A percentile compares a stretch with the other conserved stretches of the same genome.
phyloP scores from a whole-genome alignment of 2,329 filamentous ascomycete genomes.

The Raffaelea arxii region DNA sequence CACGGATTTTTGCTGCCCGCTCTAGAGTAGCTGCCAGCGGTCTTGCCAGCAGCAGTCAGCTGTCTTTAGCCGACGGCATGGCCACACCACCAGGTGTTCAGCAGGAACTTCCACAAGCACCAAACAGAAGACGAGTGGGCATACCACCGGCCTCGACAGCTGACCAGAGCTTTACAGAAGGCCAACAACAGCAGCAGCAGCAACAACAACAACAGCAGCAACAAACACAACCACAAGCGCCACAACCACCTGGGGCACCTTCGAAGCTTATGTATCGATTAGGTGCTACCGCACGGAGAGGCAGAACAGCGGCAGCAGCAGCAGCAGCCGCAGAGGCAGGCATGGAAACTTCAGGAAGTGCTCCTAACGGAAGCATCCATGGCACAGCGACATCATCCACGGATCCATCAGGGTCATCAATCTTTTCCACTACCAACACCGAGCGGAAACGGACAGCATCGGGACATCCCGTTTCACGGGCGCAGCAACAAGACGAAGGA shows the following conservation, averaged over 20 bases:
- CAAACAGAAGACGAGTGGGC: slow-evolving; percentile 42
- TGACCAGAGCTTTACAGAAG: slow-evolving; percentile 43
- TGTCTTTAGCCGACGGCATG: slow-evolving; percentile 43
- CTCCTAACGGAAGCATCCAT: slow-evolving; percentile 6
- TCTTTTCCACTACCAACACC: slow-evolving; percentile 29
- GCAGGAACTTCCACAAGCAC: slow-evolving; percentile 41
- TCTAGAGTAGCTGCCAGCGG: slow-evolving; percentile 30
- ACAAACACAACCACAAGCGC: slow-evolving; percentile 6
- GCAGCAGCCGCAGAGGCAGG: too few species aligned
- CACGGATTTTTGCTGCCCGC: slow-evolving; percentile 43
- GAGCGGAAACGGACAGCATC: slow-evolving; percentile 90
- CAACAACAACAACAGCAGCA: background rate
- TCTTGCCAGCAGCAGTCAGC: slow-evolving; percentile 25
- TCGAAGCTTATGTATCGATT: slow-evolving; percentile 54
- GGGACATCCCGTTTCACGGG: slow-evolving; percentile 56
- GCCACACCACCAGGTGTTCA: slow-evolving; percentile 50
- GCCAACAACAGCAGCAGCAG: background rate
- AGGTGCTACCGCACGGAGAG: slow-evolving; percentile 29
- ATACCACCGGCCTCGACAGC: slow-evolving; percentile 33
- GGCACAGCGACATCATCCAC: background rate
- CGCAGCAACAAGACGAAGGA: slow-evolving; percentile 47
- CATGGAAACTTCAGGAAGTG: too few species aligned
- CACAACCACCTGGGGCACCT: slow-evolving; percentile 25
- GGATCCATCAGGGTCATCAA: slow-evolving; percentile 16
- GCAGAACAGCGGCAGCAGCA: too few species aligned